These are phyloP conservation scores for Cyberlindnera nakhonratchasimensis DNA, from an alignment of 805 yeast species.

Conservation along the genomic window DNA sequence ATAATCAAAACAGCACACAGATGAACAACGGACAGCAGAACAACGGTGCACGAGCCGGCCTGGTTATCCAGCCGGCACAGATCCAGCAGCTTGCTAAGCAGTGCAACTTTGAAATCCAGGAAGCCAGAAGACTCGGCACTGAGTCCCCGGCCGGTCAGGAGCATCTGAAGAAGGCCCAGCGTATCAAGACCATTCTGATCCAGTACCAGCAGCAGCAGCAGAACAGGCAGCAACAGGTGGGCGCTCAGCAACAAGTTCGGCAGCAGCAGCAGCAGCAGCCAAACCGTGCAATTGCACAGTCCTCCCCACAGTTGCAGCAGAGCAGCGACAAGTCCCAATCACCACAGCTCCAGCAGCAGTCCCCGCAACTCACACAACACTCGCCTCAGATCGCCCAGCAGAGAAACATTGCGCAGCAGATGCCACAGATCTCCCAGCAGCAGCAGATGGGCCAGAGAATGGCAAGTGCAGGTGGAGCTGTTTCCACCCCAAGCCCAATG, in stretches of 20 bases:
- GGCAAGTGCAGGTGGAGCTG: slow-evolving; percentile 5
- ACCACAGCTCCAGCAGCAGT: slow-evolving; percentile 12
- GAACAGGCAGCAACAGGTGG: slow-evolving; percentile 24
- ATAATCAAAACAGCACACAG: not conserved
- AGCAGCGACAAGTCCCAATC: slow-evolving; percentile 7
- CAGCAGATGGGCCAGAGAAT: slow-evolving; percentile 9
- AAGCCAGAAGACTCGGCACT: slow-evolving; percentile 60
- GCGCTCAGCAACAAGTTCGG: slow-evolving; percentile 27
- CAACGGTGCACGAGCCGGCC: not conserved
- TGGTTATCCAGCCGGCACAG: slow-evolving; percentile 24
- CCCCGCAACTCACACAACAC: slow-evolving; percentile 10
- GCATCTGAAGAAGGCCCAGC: slow-evolving; percentile 59
- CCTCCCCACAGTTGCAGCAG: slow-evolving; percentile 15
- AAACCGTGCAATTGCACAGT: slow-evolving; percentile 3
- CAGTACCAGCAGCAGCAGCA: slow-evolving; percentile 49
- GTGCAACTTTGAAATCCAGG: slow-evolving; percentile 53
- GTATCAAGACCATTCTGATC: slow-evolving; percentile 56
- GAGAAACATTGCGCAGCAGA: slow-evolving; percentile 24
- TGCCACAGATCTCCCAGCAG: slow-evolving; percentile 10
- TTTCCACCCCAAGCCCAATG: slow-evolving; percentile 22
- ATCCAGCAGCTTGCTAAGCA: slow-evolving; percentile 55
- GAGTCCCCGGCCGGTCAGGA: slow-evolving; percentile 60
- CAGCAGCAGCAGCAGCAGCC: slow-evolving; percentile 40
- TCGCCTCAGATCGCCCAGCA: slow-evolving; percentile 23
- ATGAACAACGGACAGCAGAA: not conserved